Percentiles rank a stretch among this genome's conserved stretches.
phyloP scores from a whole-genome alignment of 2,329 filamentous ascomycete species.

The Colletotrichum navitas region DNA sequence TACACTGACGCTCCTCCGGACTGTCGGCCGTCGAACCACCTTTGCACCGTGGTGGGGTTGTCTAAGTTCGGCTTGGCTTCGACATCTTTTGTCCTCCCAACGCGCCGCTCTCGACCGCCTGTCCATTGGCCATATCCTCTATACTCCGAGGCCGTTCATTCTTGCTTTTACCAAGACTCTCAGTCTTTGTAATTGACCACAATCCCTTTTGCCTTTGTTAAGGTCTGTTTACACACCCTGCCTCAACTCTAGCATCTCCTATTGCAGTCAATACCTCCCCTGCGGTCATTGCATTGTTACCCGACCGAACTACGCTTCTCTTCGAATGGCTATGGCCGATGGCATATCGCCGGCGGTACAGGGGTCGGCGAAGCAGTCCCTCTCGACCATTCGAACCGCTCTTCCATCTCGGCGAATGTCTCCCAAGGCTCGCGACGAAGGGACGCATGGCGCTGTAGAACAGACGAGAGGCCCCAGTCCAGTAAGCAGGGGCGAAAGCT shows the following conservation, averaged over 20 bases:
- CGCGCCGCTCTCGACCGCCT: slow-evolving; percentile 14
- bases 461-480: slow-evolving; percentile 29
- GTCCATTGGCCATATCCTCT: slow-evolving; percentile 11
- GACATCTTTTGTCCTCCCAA: slow-evolving; percentile 17
- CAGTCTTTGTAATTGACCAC: slow-evolving; percentile 15
- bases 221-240: slow-evolving; percentile 21
- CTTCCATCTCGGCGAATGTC: slow-evolving; percentile 43
- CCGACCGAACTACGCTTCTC: slow-evolving; percentile 15
- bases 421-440: slow-evolving; percentile 35
- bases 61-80: slow-evolving; percentile 30
- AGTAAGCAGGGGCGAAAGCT: slow-evolving; percentile 8
- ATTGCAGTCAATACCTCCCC: slow-evolving; percentile 1
- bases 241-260: slow-evolving; percentile 12
- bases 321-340: slow-evolving; percentile 44
- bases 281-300: neutral
- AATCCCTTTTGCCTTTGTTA: neutral
- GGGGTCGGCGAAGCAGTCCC: slow-evolving; percentile 33
- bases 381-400: slow-evolving; percentile 39
- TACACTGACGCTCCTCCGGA: slow-evolving; percentile 30
- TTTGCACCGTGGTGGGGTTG: slow-evolving; percentile 38
- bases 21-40: slow-evolving; percentile 40
- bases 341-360: slow-evolving; percentile 38
- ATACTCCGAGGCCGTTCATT: slow-evolving; percentile 19
- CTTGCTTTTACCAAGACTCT: slow-evolving; percentile 14
- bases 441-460: slow-evolving; percentile 24